Percentiles rank a stretch among this genome's conserved stretches.
Conservation (phyloP, 2,329 filamentous ascomycete genomes). For the Epichloe festucae region DNA sequence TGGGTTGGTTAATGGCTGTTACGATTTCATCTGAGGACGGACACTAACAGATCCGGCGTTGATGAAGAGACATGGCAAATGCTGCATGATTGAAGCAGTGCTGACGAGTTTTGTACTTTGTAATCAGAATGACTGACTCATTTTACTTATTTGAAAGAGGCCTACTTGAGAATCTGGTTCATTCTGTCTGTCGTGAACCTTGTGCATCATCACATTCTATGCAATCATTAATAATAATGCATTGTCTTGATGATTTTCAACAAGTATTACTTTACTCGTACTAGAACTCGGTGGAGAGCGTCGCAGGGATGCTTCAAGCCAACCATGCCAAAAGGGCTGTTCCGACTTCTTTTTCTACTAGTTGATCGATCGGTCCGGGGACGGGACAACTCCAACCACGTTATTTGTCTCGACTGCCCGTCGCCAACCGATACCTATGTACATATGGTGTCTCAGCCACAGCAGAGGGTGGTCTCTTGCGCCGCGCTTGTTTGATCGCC, state of each 20-base stretch:
- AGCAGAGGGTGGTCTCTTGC: conserved; percentile 28
- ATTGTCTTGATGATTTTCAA: too few species aligned
- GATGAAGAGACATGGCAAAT: background rate
- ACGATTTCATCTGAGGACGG: background rate
- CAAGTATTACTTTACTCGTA: too few species aligned
- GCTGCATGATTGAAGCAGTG: background rate
- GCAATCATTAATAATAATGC: too few species aligned
- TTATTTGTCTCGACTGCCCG: background rate
- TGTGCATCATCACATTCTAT: background rate
- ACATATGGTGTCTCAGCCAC: conserved; percentile 16
- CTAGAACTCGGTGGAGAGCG: too few species aligned
- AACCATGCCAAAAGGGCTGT: too few species aligned
- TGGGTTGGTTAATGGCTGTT: background rate
- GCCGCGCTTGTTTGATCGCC: conserved; percentile 21
- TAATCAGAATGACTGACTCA: background rate
- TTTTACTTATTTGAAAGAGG: background rate
- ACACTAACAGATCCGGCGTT: background rate
- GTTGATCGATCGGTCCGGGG: too few species aligned
- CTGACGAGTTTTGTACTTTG: conserved; percentile 1
- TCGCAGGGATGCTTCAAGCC: too few species aligned
- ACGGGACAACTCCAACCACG: background rate
- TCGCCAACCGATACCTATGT: too few species aligned
- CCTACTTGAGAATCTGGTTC: too few species aligned
- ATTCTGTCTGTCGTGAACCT: background rate
- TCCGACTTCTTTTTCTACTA: too few species aligned